phyloP scores from a whole-genome alignment of 1,139 yeast species.

The Spencermartinsiella ligniputridi region DNA sequence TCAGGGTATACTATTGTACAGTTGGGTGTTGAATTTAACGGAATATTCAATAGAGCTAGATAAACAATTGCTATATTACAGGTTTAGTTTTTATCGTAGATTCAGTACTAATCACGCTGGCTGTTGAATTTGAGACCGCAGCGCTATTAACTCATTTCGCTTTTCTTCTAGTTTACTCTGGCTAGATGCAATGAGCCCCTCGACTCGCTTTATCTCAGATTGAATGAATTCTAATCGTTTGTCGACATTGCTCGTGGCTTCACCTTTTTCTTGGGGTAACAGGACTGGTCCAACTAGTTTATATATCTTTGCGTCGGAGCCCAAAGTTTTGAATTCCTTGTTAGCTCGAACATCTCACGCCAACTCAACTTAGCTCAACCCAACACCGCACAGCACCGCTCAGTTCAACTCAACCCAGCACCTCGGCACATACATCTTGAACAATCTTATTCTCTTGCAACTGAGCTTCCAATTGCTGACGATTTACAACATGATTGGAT shows the following conservation, averaged over 20 bases:
- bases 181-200: conserved; percentile 30
- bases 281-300: conserved; percentile 90
- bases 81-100: too few species aligned
- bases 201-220: conserved; percentile 55
- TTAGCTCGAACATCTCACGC: conserved; percentile 17
- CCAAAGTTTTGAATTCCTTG: conserved; percentile 58
- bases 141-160: conserved; percentile 29
- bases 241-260: conserved; percentile 76
- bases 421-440: conserved; percentile 36
- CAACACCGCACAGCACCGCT: background rate
- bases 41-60: too few species aligned
- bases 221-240: conserved; percentile 86
- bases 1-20: background rate
- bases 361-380: too few species aligned
- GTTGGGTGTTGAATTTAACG: too few species aligned
- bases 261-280: conserved; percentile 78
- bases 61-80: too few species aligned
- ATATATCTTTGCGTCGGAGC: conserved; percentile 66
- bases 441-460: conserved; percentile 89
- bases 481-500: conserved; percentile 34
- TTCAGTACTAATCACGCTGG: background rate
- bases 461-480: conserved; percentile 61
- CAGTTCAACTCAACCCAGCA: background rate
- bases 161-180: conserved; percentile 32
- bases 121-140: background rate